A percentile compares a stretch with the other conserved stretches of the same genome.
phyloP scores from a whole-genome alignment of 352 stramenopile species.

The Blastocystis hominis region DNA sequence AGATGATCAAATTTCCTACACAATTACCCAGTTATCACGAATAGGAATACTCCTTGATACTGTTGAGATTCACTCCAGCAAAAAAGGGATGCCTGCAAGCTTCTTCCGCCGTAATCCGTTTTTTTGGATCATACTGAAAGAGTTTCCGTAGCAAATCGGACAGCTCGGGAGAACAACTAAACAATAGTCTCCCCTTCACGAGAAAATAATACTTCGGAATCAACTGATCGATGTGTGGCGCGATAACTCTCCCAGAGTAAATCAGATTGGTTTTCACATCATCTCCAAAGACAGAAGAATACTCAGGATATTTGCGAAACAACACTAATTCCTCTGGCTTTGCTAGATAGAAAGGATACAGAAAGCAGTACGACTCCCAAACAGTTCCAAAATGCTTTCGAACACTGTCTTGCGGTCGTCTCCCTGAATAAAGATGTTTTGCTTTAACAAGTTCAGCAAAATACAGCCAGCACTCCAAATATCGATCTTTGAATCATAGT shows the following conservation, averaged over 20 bases:
- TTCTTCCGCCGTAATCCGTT: constrained; percentile 36
- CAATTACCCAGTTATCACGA: too few species aligned
- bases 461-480: constrained; percentile 79
- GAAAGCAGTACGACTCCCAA: neutral
- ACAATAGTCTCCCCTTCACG: neutral
- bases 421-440: constrained; percentile 68
- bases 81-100: neutral
- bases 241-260: neutral
- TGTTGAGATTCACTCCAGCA: neutral
- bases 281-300: neutral
- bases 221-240: neutral
- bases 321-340: neutral
- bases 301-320: neutral
- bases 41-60: neutral
- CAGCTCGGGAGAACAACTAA: neutral
- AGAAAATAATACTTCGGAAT: neutral
- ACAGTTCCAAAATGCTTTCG: neutral
- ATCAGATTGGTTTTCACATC: constrained; percentile 4
- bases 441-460: constrained; percentile 36
- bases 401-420: constrained; percentile 38
- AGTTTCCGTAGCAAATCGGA: constrained; percentile 5
- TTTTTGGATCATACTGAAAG: constrained; percentile 41
- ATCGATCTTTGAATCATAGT: constrained; percentile 66
- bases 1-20: too few species aligned
- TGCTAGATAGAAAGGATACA: neutral